Base-by-base conservation (phyloP, 164 flowering plant genomes). In the Chimonanthus praecox region DNA sequence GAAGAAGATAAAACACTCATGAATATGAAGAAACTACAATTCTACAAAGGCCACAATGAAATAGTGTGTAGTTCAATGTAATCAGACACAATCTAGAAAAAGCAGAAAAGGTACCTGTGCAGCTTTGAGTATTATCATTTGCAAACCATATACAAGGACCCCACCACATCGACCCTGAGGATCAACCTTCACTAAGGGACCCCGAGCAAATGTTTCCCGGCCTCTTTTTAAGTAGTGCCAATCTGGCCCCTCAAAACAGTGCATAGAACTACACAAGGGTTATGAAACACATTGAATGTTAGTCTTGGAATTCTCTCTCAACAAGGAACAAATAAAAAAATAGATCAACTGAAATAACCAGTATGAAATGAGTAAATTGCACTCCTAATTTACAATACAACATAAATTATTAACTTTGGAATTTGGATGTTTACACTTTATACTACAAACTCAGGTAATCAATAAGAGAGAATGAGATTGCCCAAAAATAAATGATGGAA, bases 221-320 rank as follows among this genome's bases (percentile, higher is more conserved):
- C 99, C 99, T 85, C 96, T 86, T 86, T 87, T 93, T 81, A 95
- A 74, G 79, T 90, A 86, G 71, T 87, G 81, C 99, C 99, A 95
- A 43, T 93, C 89, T 45, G 98, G 96, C 54, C 99, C 96, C 83
- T 95, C 99, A 85, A 93, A 95, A 82, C 98, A 93, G 75, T 95
- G 99, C 99, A 95, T 84, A 58, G 99, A 95, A 77, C 98, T 95
- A 89, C 74, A 75, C 67, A 67, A 64, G 46, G 3, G 44, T 68
- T 11, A 54, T 21, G 5, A 51, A 51, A 74, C 18, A 67, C 50
- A 16, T 16, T 4, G 20, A 15, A 47, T 45, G 11, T 58, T 16
- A 11, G 75, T 16, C 13, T 49, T 73, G 64, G 63, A 20, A 21
- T 33, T 49, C 16, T 6, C 6, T 16, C 8, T 33, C 60, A 16